These are phyloP conservation scores for Corylus avellana DNA, from an alignment of 306 rosid genomes.

Conservation along the genomic window DNA sequence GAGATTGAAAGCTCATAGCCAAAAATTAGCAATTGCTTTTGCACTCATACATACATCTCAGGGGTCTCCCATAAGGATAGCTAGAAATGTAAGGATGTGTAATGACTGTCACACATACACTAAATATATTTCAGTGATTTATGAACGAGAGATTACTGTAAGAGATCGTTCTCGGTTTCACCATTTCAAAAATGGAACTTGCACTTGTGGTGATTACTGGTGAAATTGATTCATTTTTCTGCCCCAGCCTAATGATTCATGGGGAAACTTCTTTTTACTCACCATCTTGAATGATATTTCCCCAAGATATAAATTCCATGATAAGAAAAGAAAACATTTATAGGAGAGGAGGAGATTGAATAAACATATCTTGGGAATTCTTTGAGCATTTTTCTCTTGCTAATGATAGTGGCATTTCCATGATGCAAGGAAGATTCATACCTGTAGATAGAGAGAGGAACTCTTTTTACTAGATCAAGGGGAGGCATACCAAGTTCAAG, in stretches of 20 bases:
- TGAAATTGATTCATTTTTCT: slow-evolving; percentile 36
- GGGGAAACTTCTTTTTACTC: slow-evolving; percentile 14
- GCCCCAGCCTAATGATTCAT: slow-evolving; percentile 10
- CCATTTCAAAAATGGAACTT: slow-evolving; percentile 82
- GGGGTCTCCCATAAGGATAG: slow-evolving; percentile 65
- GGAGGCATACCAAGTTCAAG: too few species aligned
- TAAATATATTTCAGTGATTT: slow-evolving; percentile 63
- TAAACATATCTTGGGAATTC: neutral
- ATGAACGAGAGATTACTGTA: slow-evolving; percentile 62
- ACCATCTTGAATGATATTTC: neutral
- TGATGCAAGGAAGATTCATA: neutral
- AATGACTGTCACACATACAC: slow-evolving; percentile 79
- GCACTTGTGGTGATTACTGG: slow-evolving; percentile 83
- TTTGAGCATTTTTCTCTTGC: neutral
- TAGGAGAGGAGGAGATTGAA: neutral
- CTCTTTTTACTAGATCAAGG: too few species aligned
- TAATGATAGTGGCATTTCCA: neutral
- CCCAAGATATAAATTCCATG: neutral
- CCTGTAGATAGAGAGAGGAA: neutral
- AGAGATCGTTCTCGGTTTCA: slow-evolving; percentile 74
- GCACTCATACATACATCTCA: slow-evolving; percentile 64
- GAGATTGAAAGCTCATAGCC: slow-evolving; percentile 77
- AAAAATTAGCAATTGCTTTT: slow-evolving; percentile 85
- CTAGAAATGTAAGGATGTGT: slow-evolving; percentile 85
- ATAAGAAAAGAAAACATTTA: neutral